A percentile compares a stretch with the other conserved stretches of the same genome.
These are phyloP conservation scores for Triticum dicoccoides DNA, from an alignment of 176 grass and related monocot species.

Conservation along the genomic window DNA sequence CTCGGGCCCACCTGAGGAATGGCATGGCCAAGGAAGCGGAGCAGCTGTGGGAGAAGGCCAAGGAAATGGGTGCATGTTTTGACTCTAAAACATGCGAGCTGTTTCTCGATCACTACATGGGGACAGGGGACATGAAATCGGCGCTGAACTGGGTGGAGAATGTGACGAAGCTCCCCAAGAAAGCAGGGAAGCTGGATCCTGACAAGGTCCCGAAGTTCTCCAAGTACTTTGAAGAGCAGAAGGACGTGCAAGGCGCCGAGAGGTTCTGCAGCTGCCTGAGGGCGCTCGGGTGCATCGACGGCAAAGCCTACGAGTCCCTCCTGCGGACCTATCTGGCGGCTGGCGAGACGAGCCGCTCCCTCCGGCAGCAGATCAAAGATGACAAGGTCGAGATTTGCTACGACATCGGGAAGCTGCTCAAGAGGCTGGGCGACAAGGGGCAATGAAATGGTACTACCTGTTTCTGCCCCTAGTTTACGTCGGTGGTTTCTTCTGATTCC, in stretches of 20 bases:
- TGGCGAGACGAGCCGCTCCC: slow-evolving; percentile 12
- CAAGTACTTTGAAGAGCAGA: slow-evolving; percentile 63
- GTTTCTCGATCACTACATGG: slow-evolving; percentile 63
- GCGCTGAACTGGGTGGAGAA: slow-evolving; percentile 66
- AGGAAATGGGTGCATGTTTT: slow-evolving; percentile 43
- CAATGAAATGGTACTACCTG: slow-evolving; percentile 11
- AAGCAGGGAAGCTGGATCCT: slow-evolving; percentile 46
- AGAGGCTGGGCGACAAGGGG: slow-evolving; percentile 41
- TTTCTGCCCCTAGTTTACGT: not conserved
- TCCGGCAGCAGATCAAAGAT: slow-evolving; percentile 52
- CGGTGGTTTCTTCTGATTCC: not conserved
- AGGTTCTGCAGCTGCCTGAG: slow-evolving; percentile 47
- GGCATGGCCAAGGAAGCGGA: slow-evolving; percentile 57
- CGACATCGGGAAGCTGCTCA: slow-evolving; percentile 42
- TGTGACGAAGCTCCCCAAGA: slow-evolving; percentile 40
- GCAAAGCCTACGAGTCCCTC: slow-evolving; percentile 49
- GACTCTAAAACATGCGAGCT: slow-evolving; percentile 57
- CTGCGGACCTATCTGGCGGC: slow-evolving; percentile 45
- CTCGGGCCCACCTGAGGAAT: slow-evolving; percentile 46
- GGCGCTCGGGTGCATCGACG: slow-evolving; percentile 39
- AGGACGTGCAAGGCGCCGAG: slow-evolving; percentile 43
- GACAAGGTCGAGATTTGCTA: slow-evolving; percentile 56
- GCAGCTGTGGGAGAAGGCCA: slow-evolving; percentile 41
- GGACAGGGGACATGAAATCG: slow-evolving; percentile 15
- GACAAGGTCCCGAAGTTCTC: slow-evolving; percentile 49